A percentile compares a stretch with the other conserved stretches of the same genome.
These are phyloP conservation scores for Theobroma grandiflorum DNA, from an alignment of 441 rosid species.

Conservation along the genomic window DNA sequence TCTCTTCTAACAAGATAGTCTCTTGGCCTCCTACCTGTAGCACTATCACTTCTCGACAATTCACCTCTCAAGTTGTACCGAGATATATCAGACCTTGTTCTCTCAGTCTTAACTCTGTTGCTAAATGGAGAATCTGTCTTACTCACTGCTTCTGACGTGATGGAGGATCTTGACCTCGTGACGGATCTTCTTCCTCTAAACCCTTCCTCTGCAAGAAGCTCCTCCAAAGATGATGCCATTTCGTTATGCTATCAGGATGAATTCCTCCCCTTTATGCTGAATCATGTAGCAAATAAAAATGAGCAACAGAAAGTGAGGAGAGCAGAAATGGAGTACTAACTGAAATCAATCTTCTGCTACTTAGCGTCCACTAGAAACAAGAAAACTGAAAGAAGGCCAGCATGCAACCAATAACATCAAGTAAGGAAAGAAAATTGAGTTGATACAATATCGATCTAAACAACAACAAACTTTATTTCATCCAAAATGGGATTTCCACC, in stretches of 20 bases:
- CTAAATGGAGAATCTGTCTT: conserved; percentile 38
- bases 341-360: neutral
- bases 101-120: conserved; percentile 42
- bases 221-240: conserved; percentile 68
- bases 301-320: neutral
- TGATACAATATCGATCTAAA: neutral
- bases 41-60: conserved; percentile 35
- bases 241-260: conserved; percentile 7
- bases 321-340: neutral
- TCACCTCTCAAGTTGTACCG: conserved; percentile 37
- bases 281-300: neutral
- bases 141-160: conserved; percentile 38
- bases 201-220: conserved; percentile 72
- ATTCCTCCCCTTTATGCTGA: neutral
- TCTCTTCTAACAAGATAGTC: conserved; percentile 44
- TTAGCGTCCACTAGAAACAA: neutral
- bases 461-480: neutral
- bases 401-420: neutral
- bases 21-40: conserved; percentile 34
- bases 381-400: neutral
- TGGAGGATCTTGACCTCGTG: conserved; percentile 44
- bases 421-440: neutral
- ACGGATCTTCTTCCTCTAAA: conserved; percentile 51
- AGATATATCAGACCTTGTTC: conserved; percentile 49
- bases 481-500: conserved; percentile 8